These are phyloP conservation scores for Saitozyma sp. DNA, from an alignment of 768 basidiomycete genomes.

Conservation along the genomic window DNA sequence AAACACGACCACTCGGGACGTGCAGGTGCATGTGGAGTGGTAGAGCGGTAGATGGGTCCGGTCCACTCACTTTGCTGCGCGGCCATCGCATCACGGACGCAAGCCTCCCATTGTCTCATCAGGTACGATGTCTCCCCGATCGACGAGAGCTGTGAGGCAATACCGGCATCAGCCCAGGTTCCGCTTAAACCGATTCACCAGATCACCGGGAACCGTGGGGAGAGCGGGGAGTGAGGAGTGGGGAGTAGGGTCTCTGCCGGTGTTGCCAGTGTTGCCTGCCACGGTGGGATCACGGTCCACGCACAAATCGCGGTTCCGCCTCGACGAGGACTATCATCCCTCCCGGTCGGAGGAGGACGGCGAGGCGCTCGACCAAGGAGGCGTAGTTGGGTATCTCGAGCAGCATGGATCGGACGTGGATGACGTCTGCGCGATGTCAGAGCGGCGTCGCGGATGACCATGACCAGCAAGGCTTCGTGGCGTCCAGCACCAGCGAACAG, in stretches of 20 bases:
- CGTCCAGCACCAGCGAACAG: background rate
- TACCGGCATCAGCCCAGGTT: background rate
- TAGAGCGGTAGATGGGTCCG: too few species aligned
- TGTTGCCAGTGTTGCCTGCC: too few species aligned
- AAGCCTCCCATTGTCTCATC: slow-evolving; percentile 31
- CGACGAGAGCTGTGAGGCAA: too few species aligned
- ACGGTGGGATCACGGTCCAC: slow-evolving; percentile 5
- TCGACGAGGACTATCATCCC: slow-evolving; percentile 47
- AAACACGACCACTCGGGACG: background rate
- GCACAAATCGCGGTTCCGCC: slow-evolving; percentile 36
- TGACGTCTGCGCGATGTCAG: slow-evolving; percentile 32
- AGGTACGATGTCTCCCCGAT: too few species aligned
- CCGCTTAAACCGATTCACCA: background rate
- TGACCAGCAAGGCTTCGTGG: background rate
- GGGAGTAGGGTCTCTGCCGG: background rate
- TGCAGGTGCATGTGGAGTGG: too few species aligned
- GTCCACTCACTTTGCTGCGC: slow-evolving; percentile 20
- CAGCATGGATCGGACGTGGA: slow-evolving; percentile 42
- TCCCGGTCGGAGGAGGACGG: slow-evolving; percentile 35
- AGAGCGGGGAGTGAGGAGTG: background rate
- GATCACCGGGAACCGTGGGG: background rate
- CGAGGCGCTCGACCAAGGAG: slow-evolving; percentile 39
- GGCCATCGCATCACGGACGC: slow-evolving; percentile 25
- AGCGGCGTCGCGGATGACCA: background rate
- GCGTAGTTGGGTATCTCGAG: slow-evolving; percentile 34